Conservation (phyloP, 1,284 basidiomycete species). For the Microbotryum saponariae region DNA sequence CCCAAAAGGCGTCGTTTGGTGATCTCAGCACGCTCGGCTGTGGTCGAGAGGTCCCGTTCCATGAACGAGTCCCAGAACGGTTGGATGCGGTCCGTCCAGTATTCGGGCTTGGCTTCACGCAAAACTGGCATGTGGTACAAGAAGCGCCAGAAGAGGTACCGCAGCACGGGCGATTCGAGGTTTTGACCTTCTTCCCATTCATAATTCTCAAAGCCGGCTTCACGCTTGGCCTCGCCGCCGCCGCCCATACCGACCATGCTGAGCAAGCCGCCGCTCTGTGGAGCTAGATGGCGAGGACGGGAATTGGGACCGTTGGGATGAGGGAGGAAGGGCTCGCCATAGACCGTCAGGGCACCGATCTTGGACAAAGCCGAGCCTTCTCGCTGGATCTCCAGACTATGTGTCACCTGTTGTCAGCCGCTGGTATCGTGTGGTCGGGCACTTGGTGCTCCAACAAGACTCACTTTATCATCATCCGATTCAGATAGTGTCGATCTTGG, state of each 20-base stretch:
- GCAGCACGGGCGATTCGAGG: conserved; percentile 13
- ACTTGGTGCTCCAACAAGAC: background rate
- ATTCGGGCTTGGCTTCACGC: conserved; percentile 14
- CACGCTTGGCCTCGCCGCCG: background rate
- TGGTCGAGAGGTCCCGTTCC: conserved; percentile 21
- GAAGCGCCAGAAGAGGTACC: conserved; percentile 28
- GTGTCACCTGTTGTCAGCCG: too few species aligned
- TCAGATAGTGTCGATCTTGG: conserved; percentile 29
- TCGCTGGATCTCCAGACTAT: conserved; percentile 25
- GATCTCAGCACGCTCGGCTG: conserved; percentile 24
- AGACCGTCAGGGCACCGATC: conserved; percentile 20
- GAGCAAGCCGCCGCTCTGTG: background rate
- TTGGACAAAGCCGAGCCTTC: conserved; percentile 21
- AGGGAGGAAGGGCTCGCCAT: conserved; percentile 23
- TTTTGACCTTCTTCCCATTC: conserved; percentile 11
- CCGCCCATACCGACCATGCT: conserved; percentile 2
- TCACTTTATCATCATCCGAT: conserved; percentile 24
- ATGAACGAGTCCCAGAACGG: conserved; percentile 29
- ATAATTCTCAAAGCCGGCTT: conserved; percentile 16
- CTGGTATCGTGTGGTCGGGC: too few species aligned
- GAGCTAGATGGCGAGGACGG: conserved; percentile 2
- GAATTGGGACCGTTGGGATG: conserved; percentile 29
- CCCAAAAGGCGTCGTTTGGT: conserved; percentile 29
- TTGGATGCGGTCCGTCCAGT: conserved; percentile 27
- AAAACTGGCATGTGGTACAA: conserved; percentile 22